Conservation (phyloP, 148 eudicot genomes). For the Talinum fruticosum region DNA sequence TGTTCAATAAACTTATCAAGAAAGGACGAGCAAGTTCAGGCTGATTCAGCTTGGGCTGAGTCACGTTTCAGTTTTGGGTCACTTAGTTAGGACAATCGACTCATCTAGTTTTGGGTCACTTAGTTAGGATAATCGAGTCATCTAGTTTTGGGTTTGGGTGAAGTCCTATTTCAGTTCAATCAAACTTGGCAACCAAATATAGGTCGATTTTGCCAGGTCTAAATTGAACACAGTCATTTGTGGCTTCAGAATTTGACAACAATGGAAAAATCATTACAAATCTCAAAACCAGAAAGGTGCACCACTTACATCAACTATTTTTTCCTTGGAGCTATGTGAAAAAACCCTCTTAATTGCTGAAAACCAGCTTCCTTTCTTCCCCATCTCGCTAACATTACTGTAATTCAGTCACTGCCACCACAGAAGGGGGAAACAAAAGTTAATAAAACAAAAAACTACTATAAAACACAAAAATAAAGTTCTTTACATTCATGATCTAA, state of each 20-base stretch:
- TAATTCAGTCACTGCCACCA: constrained; percentile 35
- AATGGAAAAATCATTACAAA: neutral
- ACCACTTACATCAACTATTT: constrained; percentile 57
- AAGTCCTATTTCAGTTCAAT: neutral
- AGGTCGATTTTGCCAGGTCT: too few species aligned
- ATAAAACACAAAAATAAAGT: too few species aligned
- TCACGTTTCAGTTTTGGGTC: too few species aligned
- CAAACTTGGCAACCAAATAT: too few species aligned
- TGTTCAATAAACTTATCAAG: too few species aligned
- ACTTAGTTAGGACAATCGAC: neutral
- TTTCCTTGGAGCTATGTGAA: constrained; percentile 69
- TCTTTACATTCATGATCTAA: too few species aligned
- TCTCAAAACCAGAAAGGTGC: neutral
- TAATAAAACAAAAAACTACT: neutral
- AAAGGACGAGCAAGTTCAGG: too few species aligned
- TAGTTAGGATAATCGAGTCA: neutral
- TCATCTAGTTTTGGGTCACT: neutral
- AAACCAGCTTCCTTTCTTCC: constrained; percentile 98
- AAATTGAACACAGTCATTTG: neutral
- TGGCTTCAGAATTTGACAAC: neutral
- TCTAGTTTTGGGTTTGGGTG: neutral
- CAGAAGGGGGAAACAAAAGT: neutral
- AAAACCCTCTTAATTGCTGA: constrained; percentile 91
- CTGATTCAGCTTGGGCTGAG: too few species aligned
- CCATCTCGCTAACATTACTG: constrained; percentile 84